Base-by-base conservation (phyloP, 75 land plant species). In the Pinus taeda region DNA sequence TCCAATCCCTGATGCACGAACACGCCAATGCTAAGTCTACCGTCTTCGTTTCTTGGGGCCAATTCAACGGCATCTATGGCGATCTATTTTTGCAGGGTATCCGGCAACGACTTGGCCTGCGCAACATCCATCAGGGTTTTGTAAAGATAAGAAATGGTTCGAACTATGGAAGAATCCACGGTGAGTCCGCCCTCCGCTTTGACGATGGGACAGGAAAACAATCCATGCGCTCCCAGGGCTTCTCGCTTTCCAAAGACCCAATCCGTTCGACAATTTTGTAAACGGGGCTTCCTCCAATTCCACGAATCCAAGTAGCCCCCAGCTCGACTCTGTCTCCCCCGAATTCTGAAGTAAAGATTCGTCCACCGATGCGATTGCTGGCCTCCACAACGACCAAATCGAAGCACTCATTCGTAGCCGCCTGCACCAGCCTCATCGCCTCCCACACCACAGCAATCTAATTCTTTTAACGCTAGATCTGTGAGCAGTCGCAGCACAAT, bases 271-370 rank as follows among this genome's bases (percentile, higher is more conserved):
- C 87, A 55, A 95, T 86, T 33, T 85, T 67, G 73, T 90, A 70
- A 49, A 95, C 45, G 2, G 93, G 98, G 83, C 95, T 95, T 30
- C 93, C 98, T 1, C 75, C 90, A 55, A 95, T 89, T 74, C 98
- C 98, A 59, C 92, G 98, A 78, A 95, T 95, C 98, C 98, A 95
- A 1, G 98, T 95, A 3, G 98, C 98, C 15, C 98, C 98, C 39
- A 90, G 79, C 88, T 95, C 95, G 21, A 95, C 77, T 30, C 4
- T 56, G 80, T 84, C 89, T 0, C 95, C 98, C 0, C 74, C 75
- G 57, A 95, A 90, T 79, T 90, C 88, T 0, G 95, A 75, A 15
- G 91, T 87, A 80, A 62, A 75, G 57, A 95, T 92, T 58, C 98
- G 63, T 0, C 95, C 98, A 36, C 98, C 95, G 56, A 95, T 88